These are phyloP conservation scores for Emergomyces orientalis DNA, from an alignment of 2,329 filamentous ascomycete genomes.

Conservation along the genomic window DNA sequence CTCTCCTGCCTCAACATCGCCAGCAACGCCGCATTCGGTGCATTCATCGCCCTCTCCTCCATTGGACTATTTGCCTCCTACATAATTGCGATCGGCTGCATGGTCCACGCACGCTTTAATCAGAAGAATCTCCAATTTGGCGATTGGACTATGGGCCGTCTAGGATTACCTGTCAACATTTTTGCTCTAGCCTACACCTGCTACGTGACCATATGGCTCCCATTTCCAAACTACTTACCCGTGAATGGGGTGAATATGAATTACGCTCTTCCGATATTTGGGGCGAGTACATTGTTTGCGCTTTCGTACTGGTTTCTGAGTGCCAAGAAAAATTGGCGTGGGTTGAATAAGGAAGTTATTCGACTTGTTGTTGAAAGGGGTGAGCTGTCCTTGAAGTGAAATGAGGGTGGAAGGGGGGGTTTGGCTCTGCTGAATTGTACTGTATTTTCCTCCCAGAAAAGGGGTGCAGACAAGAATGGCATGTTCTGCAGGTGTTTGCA, in stretches of 20 bases:
- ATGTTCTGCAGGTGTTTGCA: background rate
- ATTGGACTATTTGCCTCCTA: slow-evolving; percentile 34
- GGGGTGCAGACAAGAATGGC: background rate
- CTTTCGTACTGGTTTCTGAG: slow-evolving; percentile 14
- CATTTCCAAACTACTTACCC: slow-evolving; percentile 28
- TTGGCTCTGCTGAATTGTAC: background rate
- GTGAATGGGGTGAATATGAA: slow-evolving; percentile 33
- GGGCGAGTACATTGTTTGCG: slow-evolving; percentile 14
- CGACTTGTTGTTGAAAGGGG: slow-evolving; percentile 15
- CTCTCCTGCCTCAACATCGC: slow-evolving; percentile 35
- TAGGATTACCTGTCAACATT: slow-evolving; percentile 27
- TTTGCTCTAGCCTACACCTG: slow-evolving; percentile 28
- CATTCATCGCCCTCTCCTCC: slow-evolving; percentile 33
- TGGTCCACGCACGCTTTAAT: slow-evolving; percentile 28
- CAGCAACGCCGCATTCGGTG: slow-evolving; percentile 31
- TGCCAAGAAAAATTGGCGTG: slow-evolving; percentile 14
- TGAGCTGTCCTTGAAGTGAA: slow-evolving; percentile 15
- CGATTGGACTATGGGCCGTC: slow-evolving; percentile 26
- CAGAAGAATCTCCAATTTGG: slow-evolving; percentile 19
- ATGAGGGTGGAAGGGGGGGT: background rate
- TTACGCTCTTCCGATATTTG: slow-evolving; percentile 30
- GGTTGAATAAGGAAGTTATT: slow-evolving; percentile 16
- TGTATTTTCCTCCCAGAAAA: background rate
- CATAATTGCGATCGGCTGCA: slow-evolving; percentile 31
- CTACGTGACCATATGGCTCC: slow-evolving; percentile 26